These are phyloP conservation scores for Pseudozyma pruni DNA, from an alignment of 1,284 basidiomycete genomes.

Conservation along the genomic window DNA sequence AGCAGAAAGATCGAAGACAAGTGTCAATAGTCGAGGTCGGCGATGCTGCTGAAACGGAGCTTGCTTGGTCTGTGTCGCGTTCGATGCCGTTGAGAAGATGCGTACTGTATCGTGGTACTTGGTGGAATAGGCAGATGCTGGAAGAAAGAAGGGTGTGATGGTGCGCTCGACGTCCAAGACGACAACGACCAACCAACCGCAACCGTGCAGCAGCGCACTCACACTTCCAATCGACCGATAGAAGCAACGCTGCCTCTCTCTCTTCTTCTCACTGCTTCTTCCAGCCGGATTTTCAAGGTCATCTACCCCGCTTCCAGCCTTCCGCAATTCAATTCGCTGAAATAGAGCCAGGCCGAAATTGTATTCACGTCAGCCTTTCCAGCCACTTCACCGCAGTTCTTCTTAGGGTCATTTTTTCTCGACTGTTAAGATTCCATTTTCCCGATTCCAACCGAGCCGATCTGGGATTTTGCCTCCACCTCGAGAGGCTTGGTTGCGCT, in stretches of 20 bases:
- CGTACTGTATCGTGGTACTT: conserved; percentile 18
- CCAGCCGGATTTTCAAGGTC: neutral
- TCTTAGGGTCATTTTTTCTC: neutral
- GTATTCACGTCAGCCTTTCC: conserved; percentile 1
- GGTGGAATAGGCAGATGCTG: conserved; percentile 12
- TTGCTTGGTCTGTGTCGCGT: neutral
- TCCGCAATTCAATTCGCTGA: neutral
- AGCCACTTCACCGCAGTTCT: conserved; percentile 25
- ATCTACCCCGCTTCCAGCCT: neutral
- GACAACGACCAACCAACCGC: conserved; percentile 9
- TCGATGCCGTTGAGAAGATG: conserved; percentile 1
- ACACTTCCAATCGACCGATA: conserved; percentile 10
- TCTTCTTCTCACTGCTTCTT: conserved; percentile 7
- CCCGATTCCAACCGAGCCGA: neutral
- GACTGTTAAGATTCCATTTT: conserved; percentile 8
- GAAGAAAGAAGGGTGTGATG: conserved; percentile 12
- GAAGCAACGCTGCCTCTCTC: conserved; percentile 1
- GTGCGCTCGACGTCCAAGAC: conserved; percentile 11
- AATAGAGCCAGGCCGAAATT: neutral
- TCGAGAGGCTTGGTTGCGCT: no score
- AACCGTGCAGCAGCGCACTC: neutral
- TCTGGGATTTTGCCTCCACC: conserved; percentile 15
- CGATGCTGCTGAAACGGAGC: neutral
- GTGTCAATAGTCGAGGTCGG: conserved; percentile 5
- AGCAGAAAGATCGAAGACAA: conserved; percentile 1